Percentiles rank a stretch among this genome's conserved stretches.
These are phyloP conservation scores for Sporisorium reilianum DNA, from an alignment of 1,284 basidiomycete genomes.

Conservation along the genomic window DNA sequence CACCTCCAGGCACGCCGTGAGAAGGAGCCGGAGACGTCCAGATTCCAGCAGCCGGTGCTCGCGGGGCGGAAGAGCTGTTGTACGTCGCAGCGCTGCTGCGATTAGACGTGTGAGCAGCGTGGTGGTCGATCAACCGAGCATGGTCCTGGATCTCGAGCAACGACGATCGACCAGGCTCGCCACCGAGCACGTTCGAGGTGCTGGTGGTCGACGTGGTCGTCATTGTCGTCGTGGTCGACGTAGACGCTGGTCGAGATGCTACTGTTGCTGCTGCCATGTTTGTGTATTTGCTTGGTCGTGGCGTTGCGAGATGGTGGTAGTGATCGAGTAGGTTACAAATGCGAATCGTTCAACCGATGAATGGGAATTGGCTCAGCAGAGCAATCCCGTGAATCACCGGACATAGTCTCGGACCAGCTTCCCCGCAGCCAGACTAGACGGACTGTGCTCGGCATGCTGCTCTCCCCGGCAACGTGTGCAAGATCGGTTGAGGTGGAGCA, in stretches of 20 bases:
- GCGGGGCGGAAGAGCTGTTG: background rate
- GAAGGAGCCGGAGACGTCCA: slow-evolving; percentile 15
- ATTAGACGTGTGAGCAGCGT: slow-evolving; percentile 9
- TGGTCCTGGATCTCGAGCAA: slow-evolving; percentile 16
- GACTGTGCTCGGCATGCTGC: too few relatives aligned
- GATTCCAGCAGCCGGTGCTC: slow-evolving; percentile 10
- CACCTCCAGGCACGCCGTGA: slow-evolving; percentile 13
- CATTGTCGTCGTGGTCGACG: slow-evolving; percentile 1
- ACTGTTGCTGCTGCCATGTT: slow-evolving; percentile 10
- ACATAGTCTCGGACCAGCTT: too few relatives aligned
- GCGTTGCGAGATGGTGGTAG: background rate
- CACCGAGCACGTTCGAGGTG: background rate
- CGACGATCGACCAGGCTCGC: background rate
- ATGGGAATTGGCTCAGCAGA: too few relatives aligned
- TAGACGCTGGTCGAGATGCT: background rate
- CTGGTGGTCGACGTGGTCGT: background rate
- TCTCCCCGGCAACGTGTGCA: too few relatives aligned
- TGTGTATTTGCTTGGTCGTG: background rate
- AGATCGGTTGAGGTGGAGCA: too few relatives aligned
- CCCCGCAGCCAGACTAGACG: too few relatives aligned
- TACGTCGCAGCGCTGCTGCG: background rate
- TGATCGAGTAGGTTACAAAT: background rate
- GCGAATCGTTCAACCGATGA: too few relatives aligned
- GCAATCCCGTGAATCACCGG: too few relatives aligned
- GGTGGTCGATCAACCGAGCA: slow-evolving; percentile 19